phyloP scores from a whole-genome alignment of 768 basidiomycete genomes.

The Mycena venus region DNA sequence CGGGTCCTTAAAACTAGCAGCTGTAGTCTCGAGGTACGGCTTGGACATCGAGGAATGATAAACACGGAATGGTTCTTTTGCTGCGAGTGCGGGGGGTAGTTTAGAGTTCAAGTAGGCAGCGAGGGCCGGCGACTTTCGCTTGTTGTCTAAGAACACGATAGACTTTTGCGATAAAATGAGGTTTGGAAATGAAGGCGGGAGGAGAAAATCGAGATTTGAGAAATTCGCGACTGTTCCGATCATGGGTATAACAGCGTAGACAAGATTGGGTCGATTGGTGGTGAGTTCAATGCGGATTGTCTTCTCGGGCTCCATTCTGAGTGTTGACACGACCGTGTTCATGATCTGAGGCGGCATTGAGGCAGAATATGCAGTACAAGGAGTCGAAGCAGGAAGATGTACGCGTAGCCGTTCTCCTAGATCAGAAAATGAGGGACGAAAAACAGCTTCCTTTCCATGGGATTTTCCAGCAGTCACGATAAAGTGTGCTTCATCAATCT shows the following conservation, averaged over 20 bases:
- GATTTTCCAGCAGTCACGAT: conserved; percentile 28
- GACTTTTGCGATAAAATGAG: not conserved
- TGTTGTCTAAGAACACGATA: conserved; percentile 9
- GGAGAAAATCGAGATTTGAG: not conserved
- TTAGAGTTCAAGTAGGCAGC: not conserved
- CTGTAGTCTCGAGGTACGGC: not conserved
- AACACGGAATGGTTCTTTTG: not conserved
- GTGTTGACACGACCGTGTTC: not conserved
- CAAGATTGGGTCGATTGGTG: conserved; percentile 9
- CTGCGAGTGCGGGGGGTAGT: not conserved
- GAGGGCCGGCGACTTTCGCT: not conserved
- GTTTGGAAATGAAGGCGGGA: not conserved
- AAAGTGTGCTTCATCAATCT: too few species aligned
- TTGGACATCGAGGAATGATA: conserved; percentile 14
- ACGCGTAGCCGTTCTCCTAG: too few species aligned
- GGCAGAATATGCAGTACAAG: too few species aligned
- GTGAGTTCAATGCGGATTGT: not conserved
- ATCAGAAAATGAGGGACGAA: not conserved
- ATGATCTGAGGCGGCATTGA: too few species aligned
- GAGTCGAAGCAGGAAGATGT: too few species aligned
- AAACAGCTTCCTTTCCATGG: not conserved
- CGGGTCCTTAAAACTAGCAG: not conserved
- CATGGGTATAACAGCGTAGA: not conserved
- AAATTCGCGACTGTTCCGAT: not conserved
- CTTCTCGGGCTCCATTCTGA: not conserved